Evolutionary conservation across 192 early-diverging fungal species (phyloP).

Genomic region (Gaertneriomyces semiglobifer): DNA sequence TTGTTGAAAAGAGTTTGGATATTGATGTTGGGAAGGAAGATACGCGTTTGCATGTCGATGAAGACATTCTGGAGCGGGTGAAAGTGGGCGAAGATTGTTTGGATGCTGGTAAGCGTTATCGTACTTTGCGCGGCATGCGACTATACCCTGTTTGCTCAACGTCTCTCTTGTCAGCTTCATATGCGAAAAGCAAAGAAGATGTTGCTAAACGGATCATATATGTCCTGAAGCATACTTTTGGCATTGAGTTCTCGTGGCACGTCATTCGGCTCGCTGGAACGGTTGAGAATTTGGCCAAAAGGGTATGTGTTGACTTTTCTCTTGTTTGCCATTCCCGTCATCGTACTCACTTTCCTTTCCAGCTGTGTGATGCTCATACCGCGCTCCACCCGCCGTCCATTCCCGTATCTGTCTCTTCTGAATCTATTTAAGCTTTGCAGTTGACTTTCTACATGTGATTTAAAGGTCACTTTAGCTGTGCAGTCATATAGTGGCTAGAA

Average conservation of each 20-base stretch:
- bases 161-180: conserved; percentile 13
- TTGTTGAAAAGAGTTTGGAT: conserved; percentile 35
- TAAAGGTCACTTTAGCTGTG: no score
- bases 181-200: conserved; percentile 35
- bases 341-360: no score
- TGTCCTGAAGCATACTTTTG: conserved; percentile 75
- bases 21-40: conserved; percentile 28
- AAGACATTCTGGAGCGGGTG: conserved; percentile 29
- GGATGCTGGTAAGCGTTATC: conserved; percentile 13
- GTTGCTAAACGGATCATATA: conserved; percentile 68
- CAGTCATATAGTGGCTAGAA: no score
- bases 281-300: conserved; percentile 46
- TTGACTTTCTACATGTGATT: no score
- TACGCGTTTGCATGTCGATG: conserved; percentile 14
- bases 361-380: no score
- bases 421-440: not conserved
- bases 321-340: no score
- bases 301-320: conserved; percentile 31
- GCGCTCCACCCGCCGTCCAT: no score
- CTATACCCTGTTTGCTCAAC: not conserved
- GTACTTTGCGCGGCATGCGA: not conserved
- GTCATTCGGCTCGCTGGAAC: conserved; percentile 54
- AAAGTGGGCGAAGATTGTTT: conserved; percentile 22
- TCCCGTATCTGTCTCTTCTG: no score
- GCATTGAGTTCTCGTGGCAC: conserved; percentile 85